Evolutionary conservation across 2,329 filamentous ascomycete species (phyloP).

Genomic region (Paraconiothyrium brasiliense): DNA sequence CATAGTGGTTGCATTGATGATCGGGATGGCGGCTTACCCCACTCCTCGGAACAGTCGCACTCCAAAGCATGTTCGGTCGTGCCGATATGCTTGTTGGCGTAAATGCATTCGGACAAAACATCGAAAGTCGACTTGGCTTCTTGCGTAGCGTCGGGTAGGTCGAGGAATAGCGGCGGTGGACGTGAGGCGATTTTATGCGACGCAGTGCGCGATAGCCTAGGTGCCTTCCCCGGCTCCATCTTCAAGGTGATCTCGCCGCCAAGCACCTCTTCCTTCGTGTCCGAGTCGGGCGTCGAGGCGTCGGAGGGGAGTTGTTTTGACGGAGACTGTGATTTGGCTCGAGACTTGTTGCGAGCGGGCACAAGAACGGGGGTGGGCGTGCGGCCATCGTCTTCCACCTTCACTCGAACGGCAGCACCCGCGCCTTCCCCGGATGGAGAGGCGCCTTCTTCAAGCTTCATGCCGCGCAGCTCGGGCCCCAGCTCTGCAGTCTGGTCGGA

Average conservation of each 20-base stretch:
- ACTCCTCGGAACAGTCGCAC: slow-evolving; percentile 94
- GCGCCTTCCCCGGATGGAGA: slow-evolving; percentile 26
- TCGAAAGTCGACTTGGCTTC: slow-evolving; percentile 82
- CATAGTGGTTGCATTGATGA: slow-evolving; percentile 17
- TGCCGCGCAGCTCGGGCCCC: slow-evolving; percentile 56
- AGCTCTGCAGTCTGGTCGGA: slow-evolving; percentile 46
- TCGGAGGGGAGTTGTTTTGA: slow-evolving; percentile 41
- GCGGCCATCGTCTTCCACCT: slow-evolving; percentile 38
- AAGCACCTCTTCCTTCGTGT: slow-evolving; percentile 62
- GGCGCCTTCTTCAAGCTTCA: slow-evolving; percentile 56
- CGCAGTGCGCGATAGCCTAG: slow-evolving; percentile 77
- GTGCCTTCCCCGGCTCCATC: slow-evolving; percentile 70
- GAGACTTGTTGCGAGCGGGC: slow-evolving; percentile 38
- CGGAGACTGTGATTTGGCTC: slow-evolving; percentile 45
- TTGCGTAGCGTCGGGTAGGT: slow-evolving; percentile 79
- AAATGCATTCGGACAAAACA: slow-evolving; percentile 84
- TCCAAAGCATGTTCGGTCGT: slow-evolving; percentile 92
- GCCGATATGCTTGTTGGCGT: slow-evolving; percentile 90
- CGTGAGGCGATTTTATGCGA: slow-evolving; percentile 74
- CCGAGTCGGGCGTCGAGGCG: slow-evolving; percentile 50
- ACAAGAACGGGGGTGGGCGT: slow-evolving; percentile 41
- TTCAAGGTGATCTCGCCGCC: slow-evolving; percentile 70
- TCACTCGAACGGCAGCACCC: slow-evolving; percentile 34
- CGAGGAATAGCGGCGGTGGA: slow-evolving; percentile 72
- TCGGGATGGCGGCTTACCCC: slow-evolving; percentile 72